A percentile compares a stretch with the other conserved stretches of the same genome.
Conservation (phyloP, 2,329 filamentous ascomycete species). For the Venturia carpophila region DNA sequence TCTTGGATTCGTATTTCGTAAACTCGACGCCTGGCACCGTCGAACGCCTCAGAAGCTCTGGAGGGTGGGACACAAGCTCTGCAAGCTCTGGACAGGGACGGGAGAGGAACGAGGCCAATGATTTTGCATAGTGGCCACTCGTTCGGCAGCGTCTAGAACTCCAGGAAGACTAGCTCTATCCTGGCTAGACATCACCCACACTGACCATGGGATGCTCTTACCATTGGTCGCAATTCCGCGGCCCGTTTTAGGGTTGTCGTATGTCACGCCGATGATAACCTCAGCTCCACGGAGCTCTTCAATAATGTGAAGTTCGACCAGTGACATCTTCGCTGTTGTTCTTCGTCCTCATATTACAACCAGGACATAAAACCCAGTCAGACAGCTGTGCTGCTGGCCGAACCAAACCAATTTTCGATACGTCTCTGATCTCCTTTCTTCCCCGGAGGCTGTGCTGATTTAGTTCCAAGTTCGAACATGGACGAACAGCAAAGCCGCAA, state of each 20-base stretch:
- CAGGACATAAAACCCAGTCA: constrained; percentile 34
- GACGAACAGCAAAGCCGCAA: too few relatives aligned
- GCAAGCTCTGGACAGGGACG: not conserved
- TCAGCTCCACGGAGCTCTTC: not conserved
- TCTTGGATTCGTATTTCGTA: not conserved
- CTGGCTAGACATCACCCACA: not conserved
- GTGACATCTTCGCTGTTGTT: not conserved
- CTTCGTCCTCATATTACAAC: not conserved
- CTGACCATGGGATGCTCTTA: not conserved
- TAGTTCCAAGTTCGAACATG: too few relatives aligned
- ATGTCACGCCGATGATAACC: not conserved
- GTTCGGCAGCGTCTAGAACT: not conserved
- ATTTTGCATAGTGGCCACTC: not conserved
- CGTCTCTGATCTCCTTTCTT: too few relatives aligned
- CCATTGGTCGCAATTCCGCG: not conserved
- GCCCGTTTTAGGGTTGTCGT: not conserved
- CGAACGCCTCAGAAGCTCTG: not conserved
- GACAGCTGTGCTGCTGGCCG: too few relatives aligned
- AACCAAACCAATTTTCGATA: too few relatives aligned
- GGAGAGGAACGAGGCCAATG: not conserved
- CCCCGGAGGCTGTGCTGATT: too few relatives aligned
- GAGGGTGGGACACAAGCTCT: not conserved
- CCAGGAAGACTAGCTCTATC: not conserved
- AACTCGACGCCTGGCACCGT: not conserved
- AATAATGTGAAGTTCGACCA: not conserved